Base-by-base conservation (phyloP, 495 filamentous ascomycete species). In the Trypethelium eluteriae region DNA sequence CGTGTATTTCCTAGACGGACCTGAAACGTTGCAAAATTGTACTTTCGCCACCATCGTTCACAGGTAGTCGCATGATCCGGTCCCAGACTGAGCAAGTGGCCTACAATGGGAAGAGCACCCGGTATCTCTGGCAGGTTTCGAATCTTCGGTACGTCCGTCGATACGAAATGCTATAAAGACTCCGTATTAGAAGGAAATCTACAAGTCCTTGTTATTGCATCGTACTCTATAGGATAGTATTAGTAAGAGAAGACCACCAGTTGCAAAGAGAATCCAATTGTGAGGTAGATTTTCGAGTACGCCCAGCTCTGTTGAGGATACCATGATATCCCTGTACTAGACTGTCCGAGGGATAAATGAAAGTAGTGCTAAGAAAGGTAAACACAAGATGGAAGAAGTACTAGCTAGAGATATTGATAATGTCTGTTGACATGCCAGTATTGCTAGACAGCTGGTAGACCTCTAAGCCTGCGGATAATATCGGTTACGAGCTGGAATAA, bases 61-160 rank as follows among this genome's bases (percentile, higher is more conserved):
- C 80, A 84, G 1, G 80, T 75, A 0, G 74, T 82, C 12, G 84
- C 83, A 71, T 86, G 83, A 62, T 85, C 81, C 2, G 81, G 81
- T 10, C 84, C 83, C 7, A 85, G 80, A 47, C 79, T 71, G n/a
- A 82, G 74, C 0, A 86, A 77, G 72, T 85, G 81, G 1, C 83
- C 82, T 49, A 80, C 75, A 39, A 84, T 70, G 1, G 82, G 82
- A 6, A 81, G 62, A 5, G 79, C 78, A 4, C 79, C 79, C 4
- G 82, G 83, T 25, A 84, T 81, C 61, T 84, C 81, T 12, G 80
- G 81, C 0, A 85, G 62, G 34, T 80, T 80, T 50, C 75, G 75
- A 70, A 82, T 81, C 62, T 77, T 72, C 0, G 80, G 76, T 32
- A 81, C 79, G 63, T 82, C 80, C n/a, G 79, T 81, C 57, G 53